These are phyloP conservation scores for Coleophoma cylindrospora DNA, from an alignment of 2,329 filamentous ascomycete genomes.

Conservation along the genomic window DNA sequence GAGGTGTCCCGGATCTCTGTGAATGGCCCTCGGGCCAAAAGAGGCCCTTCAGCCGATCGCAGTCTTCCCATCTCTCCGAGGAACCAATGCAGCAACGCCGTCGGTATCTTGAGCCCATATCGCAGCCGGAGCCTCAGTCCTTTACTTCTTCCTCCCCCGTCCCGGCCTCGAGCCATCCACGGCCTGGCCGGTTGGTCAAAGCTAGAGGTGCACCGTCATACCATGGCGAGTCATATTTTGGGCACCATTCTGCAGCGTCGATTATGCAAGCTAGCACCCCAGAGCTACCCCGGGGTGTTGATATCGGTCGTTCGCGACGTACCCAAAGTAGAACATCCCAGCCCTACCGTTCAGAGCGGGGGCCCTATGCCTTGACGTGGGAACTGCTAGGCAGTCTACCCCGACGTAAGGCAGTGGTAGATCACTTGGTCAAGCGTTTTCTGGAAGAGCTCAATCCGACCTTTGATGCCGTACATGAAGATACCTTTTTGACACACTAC, in stretches of 20 bases:
- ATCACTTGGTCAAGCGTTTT: conserved; percentile 29
- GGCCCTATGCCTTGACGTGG: conserved; percentile 33
- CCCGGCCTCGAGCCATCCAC: too few relatives aligned
- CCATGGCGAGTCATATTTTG: conserved; percentile 28
- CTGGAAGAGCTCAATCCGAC: conserved; percentile 31
- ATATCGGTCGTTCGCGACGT: conserved; percentile 2
- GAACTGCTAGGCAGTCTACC: conserved; percentile 34
- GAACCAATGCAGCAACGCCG: not conserved
- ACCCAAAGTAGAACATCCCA: conserved; percentile 13
- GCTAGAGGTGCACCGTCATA: conserved; percentile 26
- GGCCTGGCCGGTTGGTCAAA: conserved; percentile 24
- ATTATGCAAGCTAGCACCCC: conserved; percentile 26
- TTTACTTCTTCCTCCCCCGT: too few relatives aligned
- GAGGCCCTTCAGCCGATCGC: not conserved
- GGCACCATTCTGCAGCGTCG: conserved; percentile 26
- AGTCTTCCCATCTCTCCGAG: not conserved
- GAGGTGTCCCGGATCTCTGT: conserved; percentile 2
- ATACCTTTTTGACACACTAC: conserved; percentile 29
- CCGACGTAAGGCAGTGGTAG: conserved; percentile 30
- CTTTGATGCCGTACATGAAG: conserved; percentile 30
- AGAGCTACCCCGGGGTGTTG: conserved; percentile 12
- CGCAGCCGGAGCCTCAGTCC: too few relatives aligned
- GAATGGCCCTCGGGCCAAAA: not conserved
- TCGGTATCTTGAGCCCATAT: not conserved
- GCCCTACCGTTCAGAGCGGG: conserved; percentile 24